A percentile compares a stretch with the other conserved stretches of the same genome.
These are phyloP conservation scores for Vinca minor DNA, from an alignment of 257 asterid species.

Conservation along the genomic window DNA sequence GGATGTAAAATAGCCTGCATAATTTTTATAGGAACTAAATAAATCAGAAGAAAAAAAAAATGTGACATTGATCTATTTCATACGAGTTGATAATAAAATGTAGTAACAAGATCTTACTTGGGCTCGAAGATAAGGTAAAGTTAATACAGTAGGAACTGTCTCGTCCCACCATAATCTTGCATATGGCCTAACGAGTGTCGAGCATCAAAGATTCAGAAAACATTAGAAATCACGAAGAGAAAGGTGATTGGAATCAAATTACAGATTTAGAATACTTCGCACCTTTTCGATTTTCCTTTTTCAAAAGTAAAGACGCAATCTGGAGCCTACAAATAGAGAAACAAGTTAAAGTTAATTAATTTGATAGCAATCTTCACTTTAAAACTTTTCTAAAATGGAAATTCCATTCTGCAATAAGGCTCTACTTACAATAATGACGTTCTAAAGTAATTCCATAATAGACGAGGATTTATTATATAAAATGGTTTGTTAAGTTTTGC, in stretches of 20 bases:
- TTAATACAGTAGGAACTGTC: slow-evolving; percentile 67
- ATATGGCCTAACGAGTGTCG: slow-evolving; percentile 38
- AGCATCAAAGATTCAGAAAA: slow-evolving; percentile 6
- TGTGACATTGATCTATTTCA: not conserved
- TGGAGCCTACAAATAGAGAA: slow-evolving; percentile 31
- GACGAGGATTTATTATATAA: not conserved
- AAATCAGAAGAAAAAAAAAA: not conserved
- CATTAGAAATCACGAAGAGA: not conserved
- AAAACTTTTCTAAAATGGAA: not conserved
- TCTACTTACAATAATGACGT: no score
- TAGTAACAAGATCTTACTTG: slow-evolving; percentile 20
- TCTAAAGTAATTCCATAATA: not conserved
- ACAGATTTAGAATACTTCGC: not conserved
- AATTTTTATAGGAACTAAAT: not conserved
- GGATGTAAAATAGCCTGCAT: slow-evolving; percentile 61
- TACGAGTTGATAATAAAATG: not conserved
- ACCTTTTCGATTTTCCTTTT: slow-evolving; percentile 62
- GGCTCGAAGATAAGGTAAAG: slow-evolving; percentile 42
- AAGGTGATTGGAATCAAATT: no score
- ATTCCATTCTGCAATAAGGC: not conserved
- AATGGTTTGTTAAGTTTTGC: no score
- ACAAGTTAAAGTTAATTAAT: not conserved
- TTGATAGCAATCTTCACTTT: not conserved
- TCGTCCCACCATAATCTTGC: slow-evolving; percentile 95
- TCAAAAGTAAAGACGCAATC: slow-evolving; percentile 42